Conservation (phyloP, 257 asterid species). For the Striga asiatica region DNA sequence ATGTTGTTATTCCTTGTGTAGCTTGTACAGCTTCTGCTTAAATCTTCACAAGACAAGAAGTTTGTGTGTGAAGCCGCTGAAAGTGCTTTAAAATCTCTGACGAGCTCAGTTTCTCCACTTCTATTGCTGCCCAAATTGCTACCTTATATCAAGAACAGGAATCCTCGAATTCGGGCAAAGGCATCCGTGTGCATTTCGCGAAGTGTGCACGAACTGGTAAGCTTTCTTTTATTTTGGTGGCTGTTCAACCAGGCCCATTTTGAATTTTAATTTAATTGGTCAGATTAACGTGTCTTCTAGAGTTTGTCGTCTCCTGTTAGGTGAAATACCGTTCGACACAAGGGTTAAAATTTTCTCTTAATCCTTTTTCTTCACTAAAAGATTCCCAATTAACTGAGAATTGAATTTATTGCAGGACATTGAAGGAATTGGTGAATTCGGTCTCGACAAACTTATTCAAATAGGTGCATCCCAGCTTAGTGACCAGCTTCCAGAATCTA, state of each 20-base stretch:
- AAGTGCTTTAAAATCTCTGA: constrained; percentile 58
- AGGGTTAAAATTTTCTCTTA: no score
- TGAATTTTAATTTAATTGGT: not conserved
- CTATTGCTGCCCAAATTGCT: constrained; percentile 72
- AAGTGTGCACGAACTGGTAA: constrained; percentile 65
- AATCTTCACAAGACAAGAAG: constrained; percentile 91
- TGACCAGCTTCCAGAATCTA: constrained; percentile 84
- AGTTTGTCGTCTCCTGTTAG: no score
- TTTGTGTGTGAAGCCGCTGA: constrained; percentile 94
- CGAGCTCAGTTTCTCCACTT: constrained; percentile 68
- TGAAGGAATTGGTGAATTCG: constrained; percentile 62
- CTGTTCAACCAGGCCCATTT: no score
- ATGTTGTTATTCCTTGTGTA: constrained; percentile 14
- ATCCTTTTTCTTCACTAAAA: not conserved
- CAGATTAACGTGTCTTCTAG: not conserved
- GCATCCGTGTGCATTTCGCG: constrained; percentile 71
- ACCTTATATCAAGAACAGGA: constrained; percentile 61
- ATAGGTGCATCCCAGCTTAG: constrained; percentile 82
- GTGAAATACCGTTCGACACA: no score
- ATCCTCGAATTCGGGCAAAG: constrained; percentile 92
- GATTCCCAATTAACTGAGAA: no score
- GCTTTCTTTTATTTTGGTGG: not conserved
- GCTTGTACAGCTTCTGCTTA: constrained; percentile 87
- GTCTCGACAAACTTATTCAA: constrained; percentile 69
- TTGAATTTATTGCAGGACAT: constrained; percentile 40